A percentile compares a stretch with the other conserved stretches of the same genome.
Conservation (phyloP, 2,329 filamentous ascomycete genomes). For the Hymenoscyphus linearis region DNA sequence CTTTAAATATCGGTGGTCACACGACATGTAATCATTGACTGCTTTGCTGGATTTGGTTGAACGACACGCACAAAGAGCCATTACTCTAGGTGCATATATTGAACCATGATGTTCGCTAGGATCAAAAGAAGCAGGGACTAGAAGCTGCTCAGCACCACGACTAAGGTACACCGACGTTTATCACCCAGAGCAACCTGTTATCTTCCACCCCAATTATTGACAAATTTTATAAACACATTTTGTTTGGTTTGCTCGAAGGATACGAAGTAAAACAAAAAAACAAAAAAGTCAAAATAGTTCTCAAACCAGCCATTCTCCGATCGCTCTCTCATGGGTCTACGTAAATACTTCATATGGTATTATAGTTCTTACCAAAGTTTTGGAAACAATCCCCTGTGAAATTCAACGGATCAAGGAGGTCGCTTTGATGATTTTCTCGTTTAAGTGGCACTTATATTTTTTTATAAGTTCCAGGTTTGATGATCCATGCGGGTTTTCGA, state of each 20-base stretch:
- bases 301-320: not conserved
- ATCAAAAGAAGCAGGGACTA: conserved; percentile 17
- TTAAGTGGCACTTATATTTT: not conserved
- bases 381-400: not conserved
- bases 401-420: not conserved
- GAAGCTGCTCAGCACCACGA: too few relatives aligned
- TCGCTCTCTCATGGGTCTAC: not conserved
- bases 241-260: not conserved
- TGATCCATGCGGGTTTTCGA: not conserved
- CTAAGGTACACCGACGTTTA: not conserved
- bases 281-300: not conserved
- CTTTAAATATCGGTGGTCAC: conserved; percentile 8
- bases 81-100: conserved; percentile 27
- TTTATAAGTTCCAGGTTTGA: not conserved
- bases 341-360: not conserved
- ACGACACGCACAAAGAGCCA: conserved; percentile 10
- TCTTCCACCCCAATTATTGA: not conserved
- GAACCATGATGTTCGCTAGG: conserved; percentile 25
- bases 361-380: not conserved
- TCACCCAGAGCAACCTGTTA: not conserved
- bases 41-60: conserved; percentile 1
- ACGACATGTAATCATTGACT: conserved; percentile 9
- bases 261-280: too few relatives aligned
- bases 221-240: not conserved
- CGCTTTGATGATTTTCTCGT: not conserved